phyloP scores from a whole-genome alignment of 331 rosid genomes.

The Pyrus hybrid region DNA sequence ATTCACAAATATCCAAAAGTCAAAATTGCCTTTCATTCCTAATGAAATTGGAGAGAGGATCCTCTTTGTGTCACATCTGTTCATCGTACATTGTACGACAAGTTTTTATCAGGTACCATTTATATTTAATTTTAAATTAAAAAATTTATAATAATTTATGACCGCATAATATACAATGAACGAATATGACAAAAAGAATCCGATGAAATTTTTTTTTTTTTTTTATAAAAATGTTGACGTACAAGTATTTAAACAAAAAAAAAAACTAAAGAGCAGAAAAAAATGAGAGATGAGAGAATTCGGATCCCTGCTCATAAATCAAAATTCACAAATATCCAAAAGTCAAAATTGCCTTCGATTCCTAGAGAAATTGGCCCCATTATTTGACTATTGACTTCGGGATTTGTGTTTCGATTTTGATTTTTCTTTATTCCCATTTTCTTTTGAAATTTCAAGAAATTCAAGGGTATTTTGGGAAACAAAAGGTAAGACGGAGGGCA shows the following conservation, averaged over 20 bases:
- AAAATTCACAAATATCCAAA: neutral
- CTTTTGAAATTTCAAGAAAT: neutral
- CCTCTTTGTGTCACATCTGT: no score
- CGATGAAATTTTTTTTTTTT: no score
- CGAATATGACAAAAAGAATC: no score
- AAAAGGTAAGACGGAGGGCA: neutral
- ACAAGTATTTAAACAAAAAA: no score
- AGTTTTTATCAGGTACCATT: no score
- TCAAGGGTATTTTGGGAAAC: neutral
- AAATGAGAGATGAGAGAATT: neutral
- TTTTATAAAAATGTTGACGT: no score
- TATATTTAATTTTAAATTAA: no score
- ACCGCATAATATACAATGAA: no score
- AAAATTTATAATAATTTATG: no score
- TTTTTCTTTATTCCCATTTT: neutral
- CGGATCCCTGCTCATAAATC: neutral
- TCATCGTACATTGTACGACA: no score
- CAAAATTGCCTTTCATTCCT: neutral
- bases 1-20: neutral
- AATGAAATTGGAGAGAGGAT: no score
- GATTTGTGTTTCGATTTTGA: neutral
- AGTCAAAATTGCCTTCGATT: constrained; percentile 8
- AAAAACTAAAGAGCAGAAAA: no score
- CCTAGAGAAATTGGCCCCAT: neutral
- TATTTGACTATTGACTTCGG: constrained; percentile 9